Evolutionary conservation across 495 filamentous ascomycete genomes (phyloP).

Genomic region (Talaromyces trachyspermus): DNA sequence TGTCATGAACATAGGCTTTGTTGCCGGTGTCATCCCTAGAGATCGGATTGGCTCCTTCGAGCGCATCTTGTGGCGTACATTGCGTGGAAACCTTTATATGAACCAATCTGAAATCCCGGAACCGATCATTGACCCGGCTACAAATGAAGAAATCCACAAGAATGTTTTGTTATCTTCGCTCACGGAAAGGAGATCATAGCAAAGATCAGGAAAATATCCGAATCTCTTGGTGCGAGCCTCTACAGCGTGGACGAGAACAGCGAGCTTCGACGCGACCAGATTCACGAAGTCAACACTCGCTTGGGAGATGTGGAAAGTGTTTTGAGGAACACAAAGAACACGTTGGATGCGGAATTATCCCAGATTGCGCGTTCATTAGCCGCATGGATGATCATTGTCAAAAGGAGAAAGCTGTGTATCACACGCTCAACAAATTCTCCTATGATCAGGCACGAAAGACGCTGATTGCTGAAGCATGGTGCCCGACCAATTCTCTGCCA

Average conservation of each 20-base stretch:
- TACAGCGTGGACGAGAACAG: conserved; percentile 98
- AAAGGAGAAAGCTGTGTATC: conserved; percentile 99
- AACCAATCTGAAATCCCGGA: conserved; percentile 98
- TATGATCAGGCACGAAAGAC: conserved; percentile 95
- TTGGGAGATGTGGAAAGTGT: conserved; percentile 86
- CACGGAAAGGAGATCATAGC: conserved; percentile 96
- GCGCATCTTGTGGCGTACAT: conserved; percentile 90
- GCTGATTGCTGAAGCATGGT: conserved; percentile 95
- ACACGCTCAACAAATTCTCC: conserved; percentile 91
- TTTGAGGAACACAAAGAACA: conserved; percentile 90
- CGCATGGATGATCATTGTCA: conserved; percentile 92
- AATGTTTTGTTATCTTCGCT: conserved; percentile 99
- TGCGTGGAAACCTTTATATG: conserved; percentile 99
- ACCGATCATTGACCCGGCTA: conserved; percentile 84
- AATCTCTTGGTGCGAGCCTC: conserved; percentile 88
- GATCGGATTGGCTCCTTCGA: conserved; percentile 94
- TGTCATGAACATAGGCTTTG: conserved; percentile 98
- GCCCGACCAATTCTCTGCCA: conserved; percentile 82
- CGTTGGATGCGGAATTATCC: conserved; percentile 84
- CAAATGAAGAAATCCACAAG: conserved; percentile 87
- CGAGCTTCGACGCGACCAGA: conserved; percentile 86
- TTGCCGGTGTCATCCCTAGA: conserved; percentile 92
- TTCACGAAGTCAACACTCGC: conserved; percentile 91
- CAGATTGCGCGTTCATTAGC: conserved; percentile 85
- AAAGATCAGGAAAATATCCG: conserved; percentile 98